Base-by-base conservation (phyloP, 139 green algal genomes). In the Chlamydomonas urium region DNA sequence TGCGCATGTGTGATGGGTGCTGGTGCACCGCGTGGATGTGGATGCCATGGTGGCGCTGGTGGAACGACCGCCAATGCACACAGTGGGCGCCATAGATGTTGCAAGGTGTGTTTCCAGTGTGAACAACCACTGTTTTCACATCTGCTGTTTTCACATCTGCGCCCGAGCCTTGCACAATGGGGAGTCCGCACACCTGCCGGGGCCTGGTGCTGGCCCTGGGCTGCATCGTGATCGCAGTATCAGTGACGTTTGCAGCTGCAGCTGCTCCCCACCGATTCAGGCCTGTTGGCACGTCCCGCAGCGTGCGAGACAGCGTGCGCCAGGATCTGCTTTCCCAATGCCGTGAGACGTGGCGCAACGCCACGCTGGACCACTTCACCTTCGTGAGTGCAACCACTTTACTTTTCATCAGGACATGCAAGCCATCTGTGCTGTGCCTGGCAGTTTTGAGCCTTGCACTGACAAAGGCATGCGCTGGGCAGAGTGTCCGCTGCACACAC, bases 311-410 rank as follows among this genome's bases (percentile, higher is more conserved):
- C 45, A 68, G 68, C 42, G 8, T 78, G 0, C 61, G 65, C 31
- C 58, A 66, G 48, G 65, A 83, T 38, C 70, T 83, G 29, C 26
- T 84, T 17, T 63, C 28, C 1, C 45, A 79, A 24, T 93, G 88
- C 66, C 45, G 73, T 50, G 59, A 84, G 56, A n/a, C 59, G 0
- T 91, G 72, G 71, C 75, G 83, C 17, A 81, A 88, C 35, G 75
- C 83, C 0, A 88, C 82, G 6, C 73, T 93, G 8, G 87, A 93
- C 75, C 89, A 94, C 66, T 94, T 90, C 66, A 82, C 61, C 32
- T 90, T 73, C 76, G 76, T 81, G 48, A 33, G 72, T 62, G 26
- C 28, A 65, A 21, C 8, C 28, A 65, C 10, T 8, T 31, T 34
- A 32, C 26, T 32, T 31, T 65, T 29, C 56, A 32, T 36, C 8